Conservation (phyloP, 2,329 filamentous ascomycete species). For the Nemania abortiva region DNA sequence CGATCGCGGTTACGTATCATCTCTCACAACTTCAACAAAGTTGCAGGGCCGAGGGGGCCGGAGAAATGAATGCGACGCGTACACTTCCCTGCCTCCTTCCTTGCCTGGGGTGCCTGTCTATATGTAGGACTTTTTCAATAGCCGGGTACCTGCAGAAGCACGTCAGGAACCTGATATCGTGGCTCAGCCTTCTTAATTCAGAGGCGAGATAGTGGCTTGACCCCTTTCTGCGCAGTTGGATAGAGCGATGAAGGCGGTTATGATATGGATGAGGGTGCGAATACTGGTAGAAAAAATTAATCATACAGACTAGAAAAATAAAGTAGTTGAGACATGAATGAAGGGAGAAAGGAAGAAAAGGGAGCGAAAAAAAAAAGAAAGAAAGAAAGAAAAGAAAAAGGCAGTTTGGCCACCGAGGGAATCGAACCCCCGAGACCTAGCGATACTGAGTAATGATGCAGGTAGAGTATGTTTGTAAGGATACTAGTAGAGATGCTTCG, state of each 20-base stretch:
- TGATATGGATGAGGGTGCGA: neutral
- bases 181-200: slow-evolving; percentile 19
- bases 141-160: slow-evolving; percentile 4
- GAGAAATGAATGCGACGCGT: neutral
- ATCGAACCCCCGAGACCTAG: neutral
- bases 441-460: neutral
- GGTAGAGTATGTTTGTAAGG: neutral
- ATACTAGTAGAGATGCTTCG: neutral
- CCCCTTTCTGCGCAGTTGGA: neutral
- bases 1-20: neutral
- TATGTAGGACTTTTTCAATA: slow-evolving; percentile 15
- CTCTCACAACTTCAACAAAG: neutral
- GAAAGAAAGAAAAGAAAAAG: too few species aligned
- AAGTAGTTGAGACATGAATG: neutral
- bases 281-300: neutral
- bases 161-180: slow-evolving; percentile 22
- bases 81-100: neutral
- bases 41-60: neutral
- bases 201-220: neutral
- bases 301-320: neutral
- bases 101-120: neutral
- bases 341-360: neutral
- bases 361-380: too few species aligned
- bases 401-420: neutral
- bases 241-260: neutral